These are phyloP conservation scores for Fusarium hostae DNA, from an alignment of 2,329 filamentous ascomycete species.

Conservation along the genomic window DNA sequence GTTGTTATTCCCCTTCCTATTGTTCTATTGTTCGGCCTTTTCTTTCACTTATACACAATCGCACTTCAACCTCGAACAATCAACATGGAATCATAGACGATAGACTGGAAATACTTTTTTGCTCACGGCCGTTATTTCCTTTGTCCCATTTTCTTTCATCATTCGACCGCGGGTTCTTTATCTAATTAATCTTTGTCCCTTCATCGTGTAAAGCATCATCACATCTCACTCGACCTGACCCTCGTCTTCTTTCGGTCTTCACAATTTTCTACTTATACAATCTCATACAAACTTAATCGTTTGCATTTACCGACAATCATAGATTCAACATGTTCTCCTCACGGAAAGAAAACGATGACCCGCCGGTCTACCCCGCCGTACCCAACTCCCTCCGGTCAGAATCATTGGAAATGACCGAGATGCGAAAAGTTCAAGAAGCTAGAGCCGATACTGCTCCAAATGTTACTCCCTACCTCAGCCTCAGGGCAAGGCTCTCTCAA, in stretches of 20 bases:
- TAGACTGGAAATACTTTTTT: constrained; percentile 32
- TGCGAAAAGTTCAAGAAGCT: constrained; percentile 47
- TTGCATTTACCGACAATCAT: constrained; percentile 43
- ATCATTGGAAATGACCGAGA: constrained; percentile 51
- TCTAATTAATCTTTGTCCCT: constrained; percentile 29
- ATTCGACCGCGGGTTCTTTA: constrained; percentile 17
- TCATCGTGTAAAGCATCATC: constrained; percentile 22
- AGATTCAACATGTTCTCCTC: constrained; percentile 53
- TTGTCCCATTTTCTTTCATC: constrained; percentile 36
- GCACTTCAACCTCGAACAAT: constrained; percentile 25
- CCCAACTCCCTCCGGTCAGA: constrained; percentile 53
- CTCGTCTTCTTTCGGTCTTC: constrained; percentile 15
- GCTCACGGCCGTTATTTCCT: constrained; percentile 30
- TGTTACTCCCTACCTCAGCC: constrained; percentile 90
- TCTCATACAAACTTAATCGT: constrained; percentile 15
- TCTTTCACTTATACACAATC: constrained; percentile 26
- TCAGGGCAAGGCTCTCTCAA: constrained; percentile 90
- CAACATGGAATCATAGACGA: constrained; percentile 44
- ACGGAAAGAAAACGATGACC: constrained; percentile 47
- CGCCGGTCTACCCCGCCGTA: constrained; percentile 50
- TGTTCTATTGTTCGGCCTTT: constrained; percentile 30
- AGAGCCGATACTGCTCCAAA: constrained; percentile 70
- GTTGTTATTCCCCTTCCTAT: constrained; percentile 34
- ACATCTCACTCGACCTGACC: neutral
- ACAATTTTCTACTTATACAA: constrained; percentile 12